Base-by-base conservation (phyloP, 352 stramenopile species). In the Pseudoperonospora humuli region DNA sequence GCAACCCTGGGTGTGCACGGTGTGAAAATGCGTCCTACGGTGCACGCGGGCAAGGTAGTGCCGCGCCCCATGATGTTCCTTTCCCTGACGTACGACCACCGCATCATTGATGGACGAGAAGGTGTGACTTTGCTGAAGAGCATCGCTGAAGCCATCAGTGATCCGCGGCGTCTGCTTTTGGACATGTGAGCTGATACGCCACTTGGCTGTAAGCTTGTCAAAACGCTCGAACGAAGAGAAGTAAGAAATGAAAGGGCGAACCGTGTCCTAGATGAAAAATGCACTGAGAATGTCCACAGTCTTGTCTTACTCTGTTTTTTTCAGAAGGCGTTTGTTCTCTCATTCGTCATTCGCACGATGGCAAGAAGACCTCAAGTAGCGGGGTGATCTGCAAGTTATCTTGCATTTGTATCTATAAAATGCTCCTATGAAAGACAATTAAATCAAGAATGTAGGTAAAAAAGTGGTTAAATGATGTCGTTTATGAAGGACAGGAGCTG, bases 41-140 rank as follows among this genome's bases (percentile, higher is more conserved):
- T 98, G 24, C 57, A 81, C 15, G 75, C 79, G 46, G 96, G 96
- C 39, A 81, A 98, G 64, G 75, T 99, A 32, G 91, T 98, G 44
- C 80, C 95, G 13, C 70, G 96, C 40, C 96, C 96, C n/a, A 99
- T 99, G 95, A 99, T 99, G 96, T 99, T 98, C 63, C 73, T 99
- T 33, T 97, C 96, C 34, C 79, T 99, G 34, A 99, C 96, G 31
- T 99, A 99, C 74, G 96, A 99, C 77, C 96, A 99, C 82, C 86
- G 96, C 56, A 85, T 99, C 57, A 98, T 99, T 58, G 96, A 99
- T 72, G 96, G 96, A 39, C 93, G 96, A 64, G 96, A 99, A 76
- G 95, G 91, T 48, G 96, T 99, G 42, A 99, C 95, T n/a, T 97
- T 99, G 78, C 81, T 99, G 48, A 98, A 98, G 75, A 97, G 71